Conservation (phyloP, 2,329 filamentous ascomycete species). For the Fusarium nelsonii region DNA sequence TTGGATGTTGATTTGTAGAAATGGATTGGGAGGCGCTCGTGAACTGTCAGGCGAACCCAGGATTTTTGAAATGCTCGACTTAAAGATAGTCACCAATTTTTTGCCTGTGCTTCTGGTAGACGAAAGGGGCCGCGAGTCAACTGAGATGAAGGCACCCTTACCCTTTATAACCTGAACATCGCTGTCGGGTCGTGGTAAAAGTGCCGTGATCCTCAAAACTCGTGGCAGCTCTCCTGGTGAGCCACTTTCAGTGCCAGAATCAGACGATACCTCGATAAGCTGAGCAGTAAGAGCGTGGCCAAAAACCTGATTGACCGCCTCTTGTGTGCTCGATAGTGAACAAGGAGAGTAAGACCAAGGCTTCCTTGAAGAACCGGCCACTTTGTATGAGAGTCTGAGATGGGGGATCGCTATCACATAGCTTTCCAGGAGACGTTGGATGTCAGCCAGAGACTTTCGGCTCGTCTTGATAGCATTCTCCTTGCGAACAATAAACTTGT, state of each 20-base stretch:
- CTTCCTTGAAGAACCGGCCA: constrained; percentile 66
- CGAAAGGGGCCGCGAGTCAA: constrained; percentile 76
- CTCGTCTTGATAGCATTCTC: constrained; percentile 69
- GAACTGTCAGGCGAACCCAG: constrained; percentile 43
- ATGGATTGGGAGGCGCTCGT: constrained; percentile 62
- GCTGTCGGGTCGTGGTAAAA: constrained; percentile 67
- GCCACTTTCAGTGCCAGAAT: not conserved
- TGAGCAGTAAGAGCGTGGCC: constrained; percentile 67
- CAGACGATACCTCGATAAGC: constrained; percentile 61
- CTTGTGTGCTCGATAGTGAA: constrained; percentile 61
- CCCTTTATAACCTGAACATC: constrained; percentile 57
- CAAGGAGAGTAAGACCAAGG: constrained; percentile 73
- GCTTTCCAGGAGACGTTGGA: constrained; percentile 70
- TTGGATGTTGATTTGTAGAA: constrained; percentile 72
- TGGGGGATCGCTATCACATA: constrained; percentile 75
- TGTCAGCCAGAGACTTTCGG: constrained; percentile 66
- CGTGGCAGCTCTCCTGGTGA: not conserved
- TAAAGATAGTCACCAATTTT: constrained; percentile 68
- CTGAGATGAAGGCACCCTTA: constrained; percentile 71
- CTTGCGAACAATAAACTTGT: constrained; percentile 71
- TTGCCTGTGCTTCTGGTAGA: constrained; percentile 67
- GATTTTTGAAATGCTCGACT: constrained; percentile 58
- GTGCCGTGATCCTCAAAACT: constrained; percentile 53
- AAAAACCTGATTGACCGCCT: constrained; percentile 72
- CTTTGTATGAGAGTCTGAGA: constrained; percentile 71